Conservation (phyloP, 2,329 filamentous ascomycete genomes). For the Clonostachys chloroleuca region DNA sequence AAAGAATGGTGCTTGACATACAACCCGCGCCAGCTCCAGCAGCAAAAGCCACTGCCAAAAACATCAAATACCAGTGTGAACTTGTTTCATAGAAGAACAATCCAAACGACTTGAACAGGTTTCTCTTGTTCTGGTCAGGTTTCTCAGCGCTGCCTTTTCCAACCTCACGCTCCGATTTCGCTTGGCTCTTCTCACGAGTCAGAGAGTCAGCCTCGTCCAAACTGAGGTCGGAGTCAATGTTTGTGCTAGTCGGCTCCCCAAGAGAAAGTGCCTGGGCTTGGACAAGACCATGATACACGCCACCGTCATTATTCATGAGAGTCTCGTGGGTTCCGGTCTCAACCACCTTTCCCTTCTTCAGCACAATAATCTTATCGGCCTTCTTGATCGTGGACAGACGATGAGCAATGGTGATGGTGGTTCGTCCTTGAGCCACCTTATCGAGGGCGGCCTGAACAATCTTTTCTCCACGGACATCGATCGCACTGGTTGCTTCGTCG, state of each 20-base stretch:
- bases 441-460: conserved; percentile 64
- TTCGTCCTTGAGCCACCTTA: conserved; percentile 56
- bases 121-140: conserved; percentile 24
- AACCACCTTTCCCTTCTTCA: conserved; percentile 65
- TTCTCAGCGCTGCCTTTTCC: conserved; percentile 11
- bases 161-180: conserved; percentile 22
- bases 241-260: conserved; percentile 35
- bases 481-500: conserved; percentile 72
- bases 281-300: conserved; percentile 66
- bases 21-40: conserved; percentile 29
- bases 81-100: conserved; percentile 53
- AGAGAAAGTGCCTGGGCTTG: conserved; percentile 55
- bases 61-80: conserved; percentile 43
- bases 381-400: conserved; percentile 71
- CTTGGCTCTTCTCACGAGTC: conserved; percentile 39
- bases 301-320: conserved; percentile 54
- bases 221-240: conserved; percentile 20
- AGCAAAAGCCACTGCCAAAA: conserved; percentile 40
- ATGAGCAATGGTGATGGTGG: conserved; percentile 72
- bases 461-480: conserved; percentile 47
- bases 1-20: conserved; percentile 8
- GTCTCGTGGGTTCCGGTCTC: conserved; percentile 75
- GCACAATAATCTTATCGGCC: conserved; percentile 74
- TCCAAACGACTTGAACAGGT: conserved; percentile 49
- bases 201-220: conserved; percentile 36